Evolutionary conservation across 192 early-diverging fungal species (phyloP).

Genomic region (Coemansia reversa): DNA sequence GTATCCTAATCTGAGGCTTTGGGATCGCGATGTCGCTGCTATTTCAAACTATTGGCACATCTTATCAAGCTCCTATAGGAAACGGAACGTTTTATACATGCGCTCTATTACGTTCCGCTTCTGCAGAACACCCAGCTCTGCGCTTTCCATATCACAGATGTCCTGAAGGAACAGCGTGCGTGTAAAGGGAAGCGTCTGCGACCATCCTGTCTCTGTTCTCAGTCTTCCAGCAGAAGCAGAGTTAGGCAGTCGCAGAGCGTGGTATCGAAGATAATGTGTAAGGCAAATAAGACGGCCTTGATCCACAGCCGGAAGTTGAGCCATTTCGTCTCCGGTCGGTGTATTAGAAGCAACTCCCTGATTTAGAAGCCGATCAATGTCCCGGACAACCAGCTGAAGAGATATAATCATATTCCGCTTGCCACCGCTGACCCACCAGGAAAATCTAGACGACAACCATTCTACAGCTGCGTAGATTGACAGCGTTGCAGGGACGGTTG

Average conservation of each 20-base stretch:
- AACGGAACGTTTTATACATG: conserved; percentile 68
- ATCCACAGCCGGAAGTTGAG: conserved; percentile 8
- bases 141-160: conserved; percentile 73
- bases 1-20: too few relatives aligned
- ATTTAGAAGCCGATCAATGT: conserved; percentile 63
- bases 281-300: conserved; percentile 49
- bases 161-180: conserved; percentile 74
- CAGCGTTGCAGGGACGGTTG: conserved; percentile 70
- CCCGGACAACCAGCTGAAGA: conserved; percentile 57
- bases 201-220: conserved; percentile 18
- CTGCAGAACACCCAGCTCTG: conserved; percentile 52
- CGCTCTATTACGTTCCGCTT: conserved; percentile 59
- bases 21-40: too few relatives aligned
- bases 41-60: too few relatives aligned
- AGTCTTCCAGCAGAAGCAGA: conserved; percentile 21
- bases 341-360: conserved; percentile 10
- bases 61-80: conserved; percentile 27
- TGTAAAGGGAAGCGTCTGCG: conserved; percentile 52
- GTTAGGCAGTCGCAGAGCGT: conserved; percentile 45
- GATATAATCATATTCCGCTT: conserved; percentile 45
- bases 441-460: conserved; percentile 39
- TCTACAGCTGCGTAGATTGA: conserved; percentile 55
- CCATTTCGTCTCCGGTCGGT: neutral
- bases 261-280: conserved; percentile 62
- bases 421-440: conserved; percentile 41